These are phyloP conservation scores for Coemansia sp. DNA, from an alignment of 192 early-diverging fungal genomes.

Conservation along the genomic window DNA sequence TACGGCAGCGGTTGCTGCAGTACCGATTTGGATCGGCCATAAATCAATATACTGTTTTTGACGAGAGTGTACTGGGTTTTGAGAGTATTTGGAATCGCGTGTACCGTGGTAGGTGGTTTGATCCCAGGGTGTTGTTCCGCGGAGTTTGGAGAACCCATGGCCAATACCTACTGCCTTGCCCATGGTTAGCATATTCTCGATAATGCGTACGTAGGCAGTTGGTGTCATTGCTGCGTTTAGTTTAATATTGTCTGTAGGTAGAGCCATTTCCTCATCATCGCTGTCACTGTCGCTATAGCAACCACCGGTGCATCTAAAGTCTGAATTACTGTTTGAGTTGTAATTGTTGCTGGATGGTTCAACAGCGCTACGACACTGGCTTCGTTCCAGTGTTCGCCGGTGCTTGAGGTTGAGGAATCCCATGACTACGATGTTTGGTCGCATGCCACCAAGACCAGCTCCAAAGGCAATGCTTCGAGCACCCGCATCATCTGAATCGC, in stretches of 20 bases:
- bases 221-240: conserved; percentile 57
- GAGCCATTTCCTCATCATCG: conserved; percentile 16
- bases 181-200: conserved; percentile 63
- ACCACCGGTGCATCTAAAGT: too few relatives aligned
- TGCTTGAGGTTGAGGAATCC: conserved; percentile 51
- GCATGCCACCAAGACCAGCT: conserved; percentile 64
- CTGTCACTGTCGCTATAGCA: not conserved
- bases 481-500: conserved; percentile 49
- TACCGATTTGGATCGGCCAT: conserved; percentile 68
- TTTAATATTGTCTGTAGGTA: conserved; percentile 57
- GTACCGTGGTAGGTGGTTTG: too few relatives aligned
- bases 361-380: too few relatives aligned
- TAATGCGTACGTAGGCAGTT: conserved; percentile 64
- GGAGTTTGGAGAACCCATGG: conserved; percentile 57
- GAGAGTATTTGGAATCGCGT: too few relatives aligned
- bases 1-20: conserved; percentile 9
- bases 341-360: too few relatives aligned
- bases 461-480: conserved; percentile 58
- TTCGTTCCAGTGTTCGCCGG: not conserved
- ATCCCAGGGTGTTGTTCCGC: conserved; percentile 2
- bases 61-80: too few relatives aligned
- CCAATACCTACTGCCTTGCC: conserved; percentile 68
- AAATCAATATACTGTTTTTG: conserved; percentile 62
- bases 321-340: too few relatives aligned
- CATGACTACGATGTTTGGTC: conserved; percentile 65